A percentile compares a stretch with the other conserved stretches of the same genome.
Conservation (phyloP, 2,329 filamentous ascomycete genomes). For the Bipolaris cookei region DNA sequence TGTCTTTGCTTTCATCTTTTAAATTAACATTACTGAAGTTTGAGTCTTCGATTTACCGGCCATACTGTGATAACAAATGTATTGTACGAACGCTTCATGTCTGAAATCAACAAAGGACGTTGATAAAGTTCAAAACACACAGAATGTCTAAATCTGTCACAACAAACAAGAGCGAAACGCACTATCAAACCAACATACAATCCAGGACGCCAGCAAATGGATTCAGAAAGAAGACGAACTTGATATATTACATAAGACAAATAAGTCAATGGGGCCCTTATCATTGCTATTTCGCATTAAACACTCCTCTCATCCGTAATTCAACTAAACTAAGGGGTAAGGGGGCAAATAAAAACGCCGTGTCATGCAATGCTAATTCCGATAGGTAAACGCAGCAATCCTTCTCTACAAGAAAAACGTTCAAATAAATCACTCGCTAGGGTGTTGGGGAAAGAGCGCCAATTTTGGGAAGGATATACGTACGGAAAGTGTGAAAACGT, state of each 20-base stretch:
- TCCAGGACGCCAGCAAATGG: not conserved
- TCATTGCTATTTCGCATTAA: constrained; percentile 9
- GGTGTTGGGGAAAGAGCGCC: constrained; percentile 13
- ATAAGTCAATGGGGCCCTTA: constrained; percentile 3
- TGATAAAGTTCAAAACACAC: not conserved
- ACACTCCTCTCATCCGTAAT: not conserved
- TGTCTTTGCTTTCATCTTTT: not conserved
- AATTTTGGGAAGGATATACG: constrained; percentile 20
- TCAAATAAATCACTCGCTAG: not conserved
- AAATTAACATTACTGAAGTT: not conserved
- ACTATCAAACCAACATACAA: not conserved
- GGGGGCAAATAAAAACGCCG: constrained; percentile 16
- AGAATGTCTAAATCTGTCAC: not conserved
- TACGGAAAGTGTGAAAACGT: not conserved
- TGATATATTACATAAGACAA: constrained; percentile 13
- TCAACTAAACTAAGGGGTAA: not conserved
- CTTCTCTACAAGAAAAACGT: constrained; percentile 6
- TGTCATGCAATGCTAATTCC: constrained; percentile 24
- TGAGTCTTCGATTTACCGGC: not conserved
- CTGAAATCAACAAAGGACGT: not conserved
- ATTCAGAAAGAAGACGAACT: constrained; percentile 4
- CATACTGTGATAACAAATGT: not conserved
- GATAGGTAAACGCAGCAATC: constrained; percentile 9
- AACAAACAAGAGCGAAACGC: not conserved
- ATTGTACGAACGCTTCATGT: not conserved